Evolutionary conservation across 129 eudicot species (phyloP).

Genomic region (Artemisia annua): DNA sequence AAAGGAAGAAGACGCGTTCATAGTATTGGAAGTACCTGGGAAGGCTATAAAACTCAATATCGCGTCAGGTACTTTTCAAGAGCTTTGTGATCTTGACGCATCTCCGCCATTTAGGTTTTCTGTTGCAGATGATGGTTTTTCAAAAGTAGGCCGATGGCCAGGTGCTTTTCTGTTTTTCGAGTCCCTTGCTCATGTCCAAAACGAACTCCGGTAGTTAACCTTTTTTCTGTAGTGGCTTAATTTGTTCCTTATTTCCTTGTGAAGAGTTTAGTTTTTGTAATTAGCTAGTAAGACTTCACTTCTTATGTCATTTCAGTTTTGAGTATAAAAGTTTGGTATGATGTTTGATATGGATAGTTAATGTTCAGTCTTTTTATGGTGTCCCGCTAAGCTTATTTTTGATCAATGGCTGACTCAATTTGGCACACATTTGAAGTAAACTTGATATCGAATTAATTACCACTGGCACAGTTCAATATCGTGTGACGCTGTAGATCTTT

Average conservation of each 20-base stretch:
- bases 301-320: constrained; percentile 10
- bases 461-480: too few species aligned
- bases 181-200: constrained; percentile 31
- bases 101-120: constrained; percentile 18
- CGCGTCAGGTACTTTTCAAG: constrained; percentile 25
- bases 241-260: too few species aligned
- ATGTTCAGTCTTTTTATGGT: constrained; percentile 12
- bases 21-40: constrained; percentile 43
- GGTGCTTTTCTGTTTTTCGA: constrained; percentile 36
- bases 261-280: too few species aligned
- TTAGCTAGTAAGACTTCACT: too few species aligned
- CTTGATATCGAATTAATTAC: too few species aligned
- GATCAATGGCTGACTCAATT: neutral
- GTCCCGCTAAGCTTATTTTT: neutral
- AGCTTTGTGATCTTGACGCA: constrained; percentile 31
- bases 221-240: neutral
- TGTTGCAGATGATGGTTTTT: constrained; percentile 35
- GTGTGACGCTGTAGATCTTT: too few species aligned
- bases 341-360: constrained; percentile 26
- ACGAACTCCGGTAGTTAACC: neutral
- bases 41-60: constrained; percentile 40
- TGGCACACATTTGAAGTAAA: too few species aligned
- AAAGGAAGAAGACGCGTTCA: constrained; percentile 36
- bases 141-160: constrained; percentile 39
- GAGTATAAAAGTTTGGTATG: neutral